phyloP scores from a whole-genome alignment of 2,329 filamentous ascomycete species.

The Aspergillus brunneoviolaceus region DNA sequence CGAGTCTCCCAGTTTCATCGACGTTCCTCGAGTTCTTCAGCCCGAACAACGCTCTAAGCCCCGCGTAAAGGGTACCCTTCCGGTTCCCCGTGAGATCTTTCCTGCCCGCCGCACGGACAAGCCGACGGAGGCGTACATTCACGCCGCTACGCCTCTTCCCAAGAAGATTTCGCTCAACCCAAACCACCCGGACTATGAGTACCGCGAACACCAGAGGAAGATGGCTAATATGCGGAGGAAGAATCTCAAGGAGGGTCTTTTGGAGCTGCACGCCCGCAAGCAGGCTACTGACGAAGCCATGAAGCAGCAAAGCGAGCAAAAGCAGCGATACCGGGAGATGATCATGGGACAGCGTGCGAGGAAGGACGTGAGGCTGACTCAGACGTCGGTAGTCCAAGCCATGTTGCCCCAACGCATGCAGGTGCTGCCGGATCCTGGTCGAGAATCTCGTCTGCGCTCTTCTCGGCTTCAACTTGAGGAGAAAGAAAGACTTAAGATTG shows the following conservation, averaged over 20 bases:
- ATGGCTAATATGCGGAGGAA: conserved; percentile 71
- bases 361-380: conserved; percentile 74
- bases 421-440: conserved; percentile 61
- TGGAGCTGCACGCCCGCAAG: conserved; percentile 68
- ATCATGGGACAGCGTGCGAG: conserved; percentile 65
- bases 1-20: conserved; percentile 84
- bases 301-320: conserved; percentile 45
- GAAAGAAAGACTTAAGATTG: conserved; percentile 53
- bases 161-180: conserved; percentile 32
- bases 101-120: conserved; percentile 61
- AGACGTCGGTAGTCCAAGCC: conserved; percentile 60
- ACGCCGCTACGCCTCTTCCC: conserved; percentile 59
- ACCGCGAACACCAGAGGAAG: conserved; percentile 65
- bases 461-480: conserved; percentile 41
- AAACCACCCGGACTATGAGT: conserved; percentile 47
- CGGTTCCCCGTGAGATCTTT: conserved; percentile 81
- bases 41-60: conserved; percentile 55
- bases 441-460: conserved; percentile 56
- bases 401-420: conserved; percentile 51
- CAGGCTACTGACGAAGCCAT: conserved; percentile 41
- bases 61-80: conserved; percentile 72
- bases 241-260: conserved; percentile 70
- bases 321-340: conserved; percentile 52
- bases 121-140: conserved; percentile 60
- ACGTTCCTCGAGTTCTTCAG: conserved; percentile 75